Evolutionary conservation across 129 eudicot genomes (phyloP), one percentile per base, ranked within the genome.

Genomic region (Artemisia annua): DNA sequence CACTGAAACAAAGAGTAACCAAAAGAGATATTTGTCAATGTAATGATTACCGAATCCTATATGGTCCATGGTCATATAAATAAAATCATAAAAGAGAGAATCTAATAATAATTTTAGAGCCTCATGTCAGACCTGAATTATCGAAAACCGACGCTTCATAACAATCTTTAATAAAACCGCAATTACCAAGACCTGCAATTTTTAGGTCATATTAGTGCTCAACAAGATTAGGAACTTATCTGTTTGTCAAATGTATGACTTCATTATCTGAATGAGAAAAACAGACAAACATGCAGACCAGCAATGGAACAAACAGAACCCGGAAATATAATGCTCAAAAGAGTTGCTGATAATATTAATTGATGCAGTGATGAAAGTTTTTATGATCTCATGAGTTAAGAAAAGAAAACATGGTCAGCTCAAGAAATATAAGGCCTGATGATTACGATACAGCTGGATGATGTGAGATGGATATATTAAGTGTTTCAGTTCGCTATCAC

Each of bases 121-220:
- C 54, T 13, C 24, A 30, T 46, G 68, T 77, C 86, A 78, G 12
- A 95, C 99, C 96, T 95, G 99, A 79, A 95, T 95, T 56, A 95
- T 79, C 39, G 99, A 95, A 83, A 95, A 95, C 19, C 85, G 80
- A 19, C 99, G 96, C 81, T 78, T 95, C 99, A 95, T 95, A 39
- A 95, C 65, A 5, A 95, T 67, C 84, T 79, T 95, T 52, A 95
- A 76, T 79, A 95, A 77, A 71, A 95, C 89, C 48, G 99, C 99
- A 69, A 95, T 95, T 43, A 95, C 99, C 85, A 95, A 82, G 66
- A 95, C 99, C 99, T 95, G 87, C 69, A 85, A 13, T 39, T 66
- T 72, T 15, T 66, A 75, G 72, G 53, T 57, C 22, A 44, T 13
- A 16, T 66, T 52, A 72, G 53, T 50, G 62, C 17, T 39, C 44